Percentiles rank a stretch among this genome's conserved stretches.
Conservation (phyloP, 176 grass and related monocot species). For the Triticum timopheevii region DNA sequence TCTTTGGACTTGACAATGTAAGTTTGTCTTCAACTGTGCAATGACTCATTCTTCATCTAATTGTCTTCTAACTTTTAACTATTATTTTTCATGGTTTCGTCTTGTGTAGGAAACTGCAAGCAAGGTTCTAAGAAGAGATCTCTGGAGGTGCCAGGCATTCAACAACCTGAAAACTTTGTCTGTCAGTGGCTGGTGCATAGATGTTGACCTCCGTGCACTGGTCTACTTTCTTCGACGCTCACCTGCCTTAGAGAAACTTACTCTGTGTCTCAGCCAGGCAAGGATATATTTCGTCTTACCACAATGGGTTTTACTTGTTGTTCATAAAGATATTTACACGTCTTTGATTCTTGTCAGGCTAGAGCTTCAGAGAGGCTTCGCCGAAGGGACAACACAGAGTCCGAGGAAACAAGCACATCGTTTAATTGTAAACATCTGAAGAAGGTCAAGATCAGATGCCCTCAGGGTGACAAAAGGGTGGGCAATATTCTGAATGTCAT, state of each 20-base stretch:
- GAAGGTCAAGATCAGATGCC: not conserved
- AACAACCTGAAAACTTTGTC: not conserved
- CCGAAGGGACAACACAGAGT: not conserved
- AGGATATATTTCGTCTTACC: not conserved
- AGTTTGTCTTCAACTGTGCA: not conserved
- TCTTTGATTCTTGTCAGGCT: not conserved
- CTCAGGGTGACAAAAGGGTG: not conserved
- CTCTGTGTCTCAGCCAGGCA: not conserved
- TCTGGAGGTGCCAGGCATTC: not conserved
- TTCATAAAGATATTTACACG: not conserved
- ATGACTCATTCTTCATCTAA: not conserved
- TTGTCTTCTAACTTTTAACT: not conserved
- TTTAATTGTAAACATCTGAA: not conserved
- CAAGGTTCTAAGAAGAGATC: not conserved
- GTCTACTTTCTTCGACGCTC: constrained; percentile 1
- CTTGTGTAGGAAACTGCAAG: not conserved
- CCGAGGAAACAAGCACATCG: not conserved
- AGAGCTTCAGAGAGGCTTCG: not conserved
- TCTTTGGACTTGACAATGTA: not conserved
- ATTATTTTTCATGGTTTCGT: not conserved
- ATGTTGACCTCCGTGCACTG: not conserved
- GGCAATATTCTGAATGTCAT: not conserved
- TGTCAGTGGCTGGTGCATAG: not conserved
- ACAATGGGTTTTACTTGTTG: not conserved
- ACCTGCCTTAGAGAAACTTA: not conserved